Evolutionary conservation across 2,329 filamentous ascomycete genomes (phyloP).

Genomic region (Colletotrichum camelliae): DNA sequence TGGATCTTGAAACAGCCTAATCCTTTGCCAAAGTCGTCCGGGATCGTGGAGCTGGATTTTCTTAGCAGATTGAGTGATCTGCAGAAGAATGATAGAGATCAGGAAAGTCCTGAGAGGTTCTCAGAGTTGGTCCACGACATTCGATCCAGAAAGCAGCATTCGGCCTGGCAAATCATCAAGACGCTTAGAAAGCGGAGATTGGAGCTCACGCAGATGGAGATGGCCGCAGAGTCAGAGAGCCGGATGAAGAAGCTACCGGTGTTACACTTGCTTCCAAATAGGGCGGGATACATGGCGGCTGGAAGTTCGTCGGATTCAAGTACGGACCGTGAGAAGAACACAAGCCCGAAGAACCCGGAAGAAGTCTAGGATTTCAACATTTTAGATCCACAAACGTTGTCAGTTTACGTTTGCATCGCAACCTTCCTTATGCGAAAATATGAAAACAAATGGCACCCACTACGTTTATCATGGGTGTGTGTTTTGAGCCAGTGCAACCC

Average conservation of each 20-base stretch:
- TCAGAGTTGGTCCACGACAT: neutral
- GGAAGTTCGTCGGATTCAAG: neutral
- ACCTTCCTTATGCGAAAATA: neutral
- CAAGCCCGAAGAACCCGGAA: neutral
- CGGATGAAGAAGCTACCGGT: neutral
- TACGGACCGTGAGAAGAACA: neutral
- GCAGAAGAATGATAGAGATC: neutral
- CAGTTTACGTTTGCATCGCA: neutral
- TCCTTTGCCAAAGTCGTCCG: constrained; percentile 1
- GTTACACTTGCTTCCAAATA: neutral
- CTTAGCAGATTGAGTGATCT: neutral
- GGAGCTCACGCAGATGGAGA: neutral
- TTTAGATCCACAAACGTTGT: neutral
- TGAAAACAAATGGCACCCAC: neutral
- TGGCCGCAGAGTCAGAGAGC: neutral
- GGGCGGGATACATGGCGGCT: neutral
- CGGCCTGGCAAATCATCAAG: neutral
- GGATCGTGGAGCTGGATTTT: constrained; percentile 7
- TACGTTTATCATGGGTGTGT: neutral
- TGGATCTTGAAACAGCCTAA: neutral
- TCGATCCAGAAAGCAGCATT: neutral
- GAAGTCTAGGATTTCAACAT: neutral
- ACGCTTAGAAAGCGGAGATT: neutral
- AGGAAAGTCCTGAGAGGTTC: neutral
- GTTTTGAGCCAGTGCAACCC: neutral